Percentiles rank a stretch among this genome's conserved stretches.
Evolutionary conservation across 805 yeast genomes (phyloP).

Genomic region (Wickerhamiella brachini): DNA sequence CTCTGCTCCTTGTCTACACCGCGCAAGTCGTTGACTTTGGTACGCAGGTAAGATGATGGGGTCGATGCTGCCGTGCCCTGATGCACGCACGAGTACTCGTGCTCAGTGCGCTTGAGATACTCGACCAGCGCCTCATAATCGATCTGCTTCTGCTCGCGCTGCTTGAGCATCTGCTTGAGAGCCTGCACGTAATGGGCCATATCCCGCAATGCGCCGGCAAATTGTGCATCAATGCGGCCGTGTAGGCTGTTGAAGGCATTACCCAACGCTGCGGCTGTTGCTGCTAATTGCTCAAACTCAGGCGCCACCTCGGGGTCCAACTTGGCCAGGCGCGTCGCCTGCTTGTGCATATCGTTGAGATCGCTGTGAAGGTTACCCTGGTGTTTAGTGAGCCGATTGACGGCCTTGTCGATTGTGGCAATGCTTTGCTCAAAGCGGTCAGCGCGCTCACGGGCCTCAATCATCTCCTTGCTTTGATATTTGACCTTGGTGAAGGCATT

Average conservation of each 20-base stretch:
- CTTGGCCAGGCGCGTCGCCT: slow-evolving; percentile 51
- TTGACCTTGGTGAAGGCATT: slow-evolving; percentile 78
- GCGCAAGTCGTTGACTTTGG: slow-evolving; percentile 46
- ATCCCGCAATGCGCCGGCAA: slow-evolving; percentile 70
- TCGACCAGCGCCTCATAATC: slow-evolving; percentile 80
- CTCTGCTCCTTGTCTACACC: slow-evolving; percentile 49
- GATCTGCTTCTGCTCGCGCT: slow-evolving; percentile 80
- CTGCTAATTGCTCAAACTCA: slow-evolving; percentile 33
- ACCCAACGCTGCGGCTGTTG: slow-evolving; percentile 33
- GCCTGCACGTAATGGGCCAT: slow-evolving; percentile 66
- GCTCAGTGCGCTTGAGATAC: slow-evolving; percentile 55
- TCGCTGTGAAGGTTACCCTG: slow-evolving; percentile 64
- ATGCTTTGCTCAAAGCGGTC: slow-evolving; percentile 78
- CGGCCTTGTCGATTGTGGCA: slow-evolving; percentile 61
- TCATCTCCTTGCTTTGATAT: slow-evolving; percentile 54
- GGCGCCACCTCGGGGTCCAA: slow-evolving; percentile 33
- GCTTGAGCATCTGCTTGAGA: slow-evolving; percentile 53
- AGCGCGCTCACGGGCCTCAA: slow-evolving; percentile 68
- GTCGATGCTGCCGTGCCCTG: slow-evolving; percentile 29
- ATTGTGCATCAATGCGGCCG: slow-evolving; percentile 57
- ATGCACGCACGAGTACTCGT: slow-evolving; percentile 44
- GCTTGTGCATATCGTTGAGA: slow-evolving; percentile 54
- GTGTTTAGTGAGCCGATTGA: slow-evolving; percentile 54
- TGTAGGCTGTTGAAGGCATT: slow-evolving; percentile 32
- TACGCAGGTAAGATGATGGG: slow-evolving; percentile 38